Evolutionary conservation across 192 early-diverging fungal genomes (phyloP).

Genomic region (Podila horticola): DNA sequence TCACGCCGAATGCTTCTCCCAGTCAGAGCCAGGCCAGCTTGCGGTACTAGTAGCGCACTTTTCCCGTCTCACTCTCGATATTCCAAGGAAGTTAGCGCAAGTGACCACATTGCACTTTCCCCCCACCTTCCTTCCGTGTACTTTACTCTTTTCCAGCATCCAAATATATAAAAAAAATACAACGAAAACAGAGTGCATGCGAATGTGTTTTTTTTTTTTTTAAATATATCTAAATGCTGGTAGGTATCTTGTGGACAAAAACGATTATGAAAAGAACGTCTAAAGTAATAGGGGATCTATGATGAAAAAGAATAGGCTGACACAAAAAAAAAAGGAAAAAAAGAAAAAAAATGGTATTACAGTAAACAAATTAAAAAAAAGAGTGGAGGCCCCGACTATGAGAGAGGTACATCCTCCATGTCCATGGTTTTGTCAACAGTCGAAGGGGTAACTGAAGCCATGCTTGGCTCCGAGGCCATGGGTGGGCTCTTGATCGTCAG

Average conservation of each 20-base stretch:
- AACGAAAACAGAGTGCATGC: no score
- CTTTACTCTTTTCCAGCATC: constrained; percentile 2
- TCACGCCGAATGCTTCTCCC: constrained; percentile 1
- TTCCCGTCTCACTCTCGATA: not conserved
- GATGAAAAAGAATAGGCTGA: not conserved
- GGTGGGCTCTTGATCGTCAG: constrained; percentile 38
- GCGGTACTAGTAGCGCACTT: constrained; percentile 17
- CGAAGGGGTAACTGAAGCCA: not conserved
- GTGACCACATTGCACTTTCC: not conserved
- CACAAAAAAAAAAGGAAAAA: constrained; percentile 11
- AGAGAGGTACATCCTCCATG: constrained; percentile 47
- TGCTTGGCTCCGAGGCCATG: not conserved
- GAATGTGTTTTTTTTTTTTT: no score
- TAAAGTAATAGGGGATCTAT: not conserved
- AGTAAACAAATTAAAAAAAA: not conserved
- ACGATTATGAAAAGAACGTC: not conserved
- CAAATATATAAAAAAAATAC: no score
- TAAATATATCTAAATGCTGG: no score
- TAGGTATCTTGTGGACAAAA: not conserved
- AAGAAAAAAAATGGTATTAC: constrained; percentile 20
- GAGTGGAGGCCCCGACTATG: constrained; percentile 5
- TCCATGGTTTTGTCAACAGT: constrained; percentile 25
- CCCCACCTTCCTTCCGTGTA: constrained; percentile 2
- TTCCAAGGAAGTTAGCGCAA: not conserved
- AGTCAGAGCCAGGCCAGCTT: constrained; percentile 17